Evolutionary conservation across 2,329 filamentous ascomycete genomes (phyloP), one percentile per base, ranked within the genome.

Genomic region (Microdochium bolleyi): DNA sequence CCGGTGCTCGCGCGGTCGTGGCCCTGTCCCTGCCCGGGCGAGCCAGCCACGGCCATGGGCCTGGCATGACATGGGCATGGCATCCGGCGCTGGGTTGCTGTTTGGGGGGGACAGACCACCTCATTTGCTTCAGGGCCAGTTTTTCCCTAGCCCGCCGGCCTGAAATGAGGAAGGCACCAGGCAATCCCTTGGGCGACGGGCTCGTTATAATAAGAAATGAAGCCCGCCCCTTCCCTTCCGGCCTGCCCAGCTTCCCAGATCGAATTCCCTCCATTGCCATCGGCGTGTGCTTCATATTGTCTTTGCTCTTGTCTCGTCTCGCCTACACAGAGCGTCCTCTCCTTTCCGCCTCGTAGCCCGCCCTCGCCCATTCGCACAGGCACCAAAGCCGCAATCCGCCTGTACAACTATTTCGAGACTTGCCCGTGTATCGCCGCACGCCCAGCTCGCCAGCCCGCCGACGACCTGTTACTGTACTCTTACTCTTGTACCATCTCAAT

Each of bases 181-280:
- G 41, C 41, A 46, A 46, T 46, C 41, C 41, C 41, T 46, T 46
- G 13, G 41, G 41, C 19, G 41, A 41, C 41, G n/a, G 4, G 16
- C 19, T 46, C 41, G 41, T 21, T 46, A 65, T 65, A 64, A 64
- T 62, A 61, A 63, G 57, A 64, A 64, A 61, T 64, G 59, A 61
- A 44, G 41, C 34, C 34, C 41, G 41, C 41, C 41, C 41, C 41
- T 46, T 46, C 41, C 41, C 41, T 21, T 63, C 59, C 58, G 57
- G 53, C 55, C 57, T 60, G 55, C 57, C 53, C 52, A 57, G 50
- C 49, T 59, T 59, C 55, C 60, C 54, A 54, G 51, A 51, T 53
- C 53, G 52, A 54, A 57, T 56, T 60, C 56, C n/a, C 54, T 55
- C 55, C 56, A 49, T 61, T 46, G 21, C 41, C 41, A 46, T 46